A percentile compares a stretch with the other conserved stretches of the same genome.
Conservation (phyloP, 2,329 filamentous ascomycete genomes). For the Aspergillus phoenicis region DNA sequence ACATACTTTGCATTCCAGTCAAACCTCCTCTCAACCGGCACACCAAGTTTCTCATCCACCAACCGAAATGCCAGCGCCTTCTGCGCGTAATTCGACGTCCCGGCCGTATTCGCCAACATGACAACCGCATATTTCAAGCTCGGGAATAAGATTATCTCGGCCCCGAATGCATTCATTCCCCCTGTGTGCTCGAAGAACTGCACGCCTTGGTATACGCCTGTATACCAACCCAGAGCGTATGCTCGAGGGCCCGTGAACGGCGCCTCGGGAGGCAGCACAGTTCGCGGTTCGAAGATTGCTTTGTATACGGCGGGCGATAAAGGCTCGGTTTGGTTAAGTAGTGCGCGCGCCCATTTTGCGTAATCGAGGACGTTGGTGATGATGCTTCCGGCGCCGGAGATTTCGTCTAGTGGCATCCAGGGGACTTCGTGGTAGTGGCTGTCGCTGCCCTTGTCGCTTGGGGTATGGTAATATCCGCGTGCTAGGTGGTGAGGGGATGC, state of each 20-base stretch:
- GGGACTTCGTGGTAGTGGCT: neutral
- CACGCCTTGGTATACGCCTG: constrained; percentile 29
- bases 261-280: neutral
- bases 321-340: constrained; percentile 46
- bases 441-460: no score
- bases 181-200: constrained; percentile 45
- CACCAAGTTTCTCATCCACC: constrained; percentile 41
- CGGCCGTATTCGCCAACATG: constrained; percentile 49
- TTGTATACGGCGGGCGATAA: constrained; percentile 17
- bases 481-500: constrained; percentile 26
- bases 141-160: constrained; percentile 50
- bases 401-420: neutral
- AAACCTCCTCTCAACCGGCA: constrained; percentile 37
- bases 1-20: constrained; percentile 34
- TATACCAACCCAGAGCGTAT: constrained; percentile 26
- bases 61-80: constrained; percentile 38
- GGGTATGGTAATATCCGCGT: constrained; percentile 27
- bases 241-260: constrained; percentile 8
- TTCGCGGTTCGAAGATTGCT: neutral
- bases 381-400: constrained; percentile 24
- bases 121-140: constrained; percentile 48
- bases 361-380: constrained; percentile 45
- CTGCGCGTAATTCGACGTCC: constrained; percentile 42
- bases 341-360: constrained; percentile 54
- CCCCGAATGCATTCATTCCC: constrained; percentile 49